Conservation (phyloP, 495 filamentous ascomycete genomes). For the Aspergillus sclerotioniger region DNA sequence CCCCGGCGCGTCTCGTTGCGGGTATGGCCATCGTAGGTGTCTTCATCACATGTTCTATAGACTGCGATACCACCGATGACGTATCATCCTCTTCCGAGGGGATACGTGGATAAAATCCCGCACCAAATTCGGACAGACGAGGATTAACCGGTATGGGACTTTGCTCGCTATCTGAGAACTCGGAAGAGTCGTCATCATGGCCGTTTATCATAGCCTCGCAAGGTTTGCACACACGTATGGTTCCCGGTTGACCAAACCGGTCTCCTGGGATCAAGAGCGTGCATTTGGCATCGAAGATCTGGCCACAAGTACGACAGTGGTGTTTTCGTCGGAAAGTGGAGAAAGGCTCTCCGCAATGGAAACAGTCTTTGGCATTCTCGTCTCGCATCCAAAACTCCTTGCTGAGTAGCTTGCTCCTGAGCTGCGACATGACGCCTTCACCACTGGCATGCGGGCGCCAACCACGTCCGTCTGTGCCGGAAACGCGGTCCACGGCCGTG, state of each 20-base stretch:
- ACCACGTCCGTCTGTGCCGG: conserved; percentile 19
- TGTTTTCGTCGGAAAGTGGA: conserved; percentile 94
- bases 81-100: conserved; percentile 44
- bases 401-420: conserved; percentile 80
- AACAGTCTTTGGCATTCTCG: conserved; percentile 97
- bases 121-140: conserved; percentile 35
- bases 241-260: conserved; percentile 82
- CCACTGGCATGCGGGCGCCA: conserved; percentile 23
- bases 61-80: conserved; percentile 45
- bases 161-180: conserved; percentile 76
- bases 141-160: conserved; percentile 43
- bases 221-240: conserved; percentile 89
- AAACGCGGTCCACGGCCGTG: conserved; percentile 24
- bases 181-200: conserved; percentile 85
- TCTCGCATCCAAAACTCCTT: conserved; percentile 99
- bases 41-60: conserved; percentile 45
- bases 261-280: conserved; percentile 83
- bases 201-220: conserved; percentile 91
- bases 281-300: conserved; percentile 97
- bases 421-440: conserved; percentile 44
- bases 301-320: conserved; percentile 88
- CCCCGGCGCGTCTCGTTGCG: conserved; percentile 77
- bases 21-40: conserved; percentile 79
- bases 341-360: conserved; percentile 84
- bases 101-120: conserved; percentile 24